Conservation (phyloP, 768 basidiomycete genomes). For the Xanthoconium stramineum region DNA sequence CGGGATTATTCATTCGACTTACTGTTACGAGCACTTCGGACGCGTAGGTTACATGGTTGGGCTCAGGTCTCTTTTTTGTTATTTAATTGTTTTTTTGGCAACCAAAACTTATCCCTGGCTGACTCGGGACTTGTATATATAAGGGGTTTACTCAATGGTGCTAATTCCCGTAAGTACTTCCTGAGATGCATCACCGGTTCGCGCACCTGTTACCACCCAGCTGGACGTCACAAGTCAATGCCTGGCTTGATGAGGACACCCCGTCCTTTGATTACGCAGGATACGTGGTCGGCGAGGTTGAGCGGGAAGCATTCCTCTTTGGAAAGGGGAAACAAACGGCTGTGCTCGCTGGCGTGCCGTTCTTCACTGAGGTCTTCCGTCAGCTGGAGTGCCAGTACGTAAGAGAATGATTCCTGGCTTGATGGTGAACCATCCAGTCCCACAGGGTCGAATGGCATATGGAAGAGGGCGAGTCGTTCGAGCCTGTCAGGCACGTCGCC, state of each 20-base stretch:
- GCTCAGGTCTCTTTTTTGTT: too few species aligned
- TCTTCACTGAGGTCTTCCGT: slow-evolving; percentile 89
- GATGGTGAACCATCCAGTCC: not conserved
- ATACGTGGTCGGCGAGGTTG: slow-evolving; percentile 90
- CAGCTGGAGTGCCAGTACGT: slow-evolving; percentile 90
- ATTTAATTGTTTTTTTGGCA: not conserved
- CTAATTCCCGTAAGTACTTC: not conserved
- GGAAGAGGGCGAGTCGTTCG: slow-evolving; percentile 76
- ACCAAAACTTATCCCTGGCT: not conserved
- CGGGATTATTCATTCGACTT: not conserved
- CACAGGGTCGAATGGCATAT: slow-evolving; percentile 91
- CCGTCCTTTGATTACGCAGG: slow-evolving; percentile 97
- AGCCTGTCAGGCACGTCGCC: slow-evolving; percentile 82
- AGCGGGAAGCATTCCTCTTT: slow-evolving; percentile 81
- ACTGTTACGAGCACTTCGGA: not conserved
- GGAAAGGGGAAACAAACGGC: slow-evolving; percentile 80
- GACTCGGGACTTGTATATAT: not conserved
- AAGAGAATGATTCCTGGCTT: not conserved
- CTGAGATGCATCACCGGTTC: slow-evolving; percentile 25
- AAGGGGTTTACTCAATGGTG: not conserved
- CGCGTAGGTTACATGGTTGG: too few species aligned
- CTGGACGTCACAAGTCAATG: slow-evolving; percentile 79
- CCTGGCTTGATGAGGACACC: slow-evolving; percentile 90
- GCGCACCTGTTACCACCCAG: slow-evolving; percentile 87
- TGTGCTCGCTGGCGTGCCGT: slow-evolving; percentile 92